These are phyloP conservation scores for Phellopilus nigrolimitatus DNA, from an alignment of 1,284 basidiomycete species.

Conservation along the genomic window DNA sequence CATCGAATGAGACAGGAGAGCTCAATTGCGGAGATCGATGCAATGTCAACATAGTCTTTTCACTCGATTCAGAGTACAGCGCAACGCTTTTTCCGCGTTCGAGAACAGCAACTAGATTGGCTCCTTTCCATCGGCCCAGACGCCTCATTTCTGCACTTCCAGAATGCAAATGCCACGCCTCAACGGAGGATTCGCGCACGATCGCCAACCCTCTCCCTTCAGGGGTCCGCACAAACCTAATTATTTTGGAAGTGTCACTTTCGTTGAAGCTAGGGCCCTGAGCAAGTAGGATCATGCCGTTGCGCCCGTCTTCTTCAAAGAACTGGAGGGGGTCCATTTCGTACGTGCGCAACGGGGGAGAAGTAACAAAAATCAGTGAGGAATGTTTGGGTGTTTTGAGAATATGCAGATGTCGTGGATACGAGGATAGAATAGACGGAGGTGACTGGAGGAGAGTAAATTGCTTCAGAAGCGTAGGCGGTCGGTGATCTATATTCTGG, in stretches of 20 bases:
- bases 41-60: conserved; percentile 1
- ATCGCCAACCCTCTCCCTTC: conserved; percentile 70
- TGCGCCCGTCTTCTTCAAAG: conserved; percentile 52
- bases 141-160: conserved; percentile 41
- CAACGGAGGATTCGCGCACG: conserved; percentile 52
- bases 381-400: conserved; percentile 41
- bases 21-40: not conserved
- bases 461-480: conserved; percentile 79
- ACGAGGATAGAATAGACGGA: conserved; percentile 41
- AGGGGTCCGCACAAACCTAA: conserved; percentile 66
- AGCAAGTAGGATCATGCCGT: conserved; percentile 43
- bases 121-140: conserved; percentile 43
- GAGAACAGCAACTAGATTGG: conserved; percentile 63
- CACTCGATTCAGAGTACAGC: conserved; percentile 6
- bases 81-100: conserved; percentile 42
- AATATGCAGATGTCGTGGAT: conserved; percentile 49
- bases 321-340: conserved; percentile 51
- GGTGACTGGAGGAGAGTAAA: conserved; percentile 65
- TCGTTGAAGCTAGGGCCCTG: conserved; percentile 35
- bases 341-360: conserved; percentile 55
- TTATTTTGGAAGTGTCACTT: conserved; percentile 48
- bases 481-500: conserved; percentile 84
- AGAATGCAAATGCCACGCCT: conserved; percentile 54
- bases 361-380: conserved; percentile 52
- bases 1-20: conserved; percentile 30